Base-by-base conservation (phyloP, 2,329 filamentous ascomycete species). In the Neophaeococcomyces aloes region DNA sequence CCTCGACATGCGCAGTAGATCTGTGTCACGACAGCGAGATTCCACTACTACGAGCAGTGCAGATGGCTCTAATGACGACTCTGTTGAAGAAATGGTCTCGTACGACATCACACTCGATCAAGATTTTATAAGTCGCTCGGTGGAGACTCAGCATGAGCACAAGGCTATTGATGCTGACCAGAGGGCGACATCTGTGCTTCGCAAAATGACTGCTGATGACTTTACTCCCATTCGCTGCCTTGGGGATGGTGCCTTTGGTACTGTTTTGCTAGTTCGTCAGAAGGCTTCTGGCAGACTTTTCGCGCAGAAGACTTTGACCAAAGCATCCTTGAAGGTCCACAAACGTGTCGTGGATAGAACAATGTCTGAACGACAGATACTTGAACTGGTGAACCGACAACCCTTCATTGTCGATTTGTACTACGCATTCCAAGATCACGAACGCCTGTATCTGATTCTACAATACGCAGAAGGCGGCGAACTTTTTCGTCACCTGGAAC, bases 281-380 rank as follows among this genome's bases (percentile, higher is more conserved):
- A 79, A 78, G 39, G 69, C 78, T 23, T 95, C 88, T 2, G 91
- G 91, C 32, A 81, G 85, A 33, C 75, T 98, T 4, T 98, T 88
- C 59, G 93, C 91, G 1, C 93, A 98, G 68, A 98, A 98, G 70
- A 89, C 96, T 65, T 91, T 98, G 67, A 91, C 89, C 63, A 98
- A 98, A 67, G 91, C 93, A 0, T 94, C 87, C 7, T 70, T 98
- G 41, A 86, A 88, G 1, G 86, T 98, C 30, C 88, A 95, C 66
- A 95, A 94, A 72, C 87, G 88, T 62, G 76, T 96, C 25, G 79
- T 98, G 39, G 88, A 96, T 66, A 91, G 96, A 68, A 96, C 91
- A 45, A 94, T 93, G 72, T 96, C 89, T 2, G 91, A 98, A 68
- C 83, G 91, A 38, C 81, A 82, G 56, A 94, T 98, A 43, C 74